phyloP scores from a whole-genome alignment of 2,329 filamentous ascomycete genomes.

The Verticillium klebahnii region DNA sequence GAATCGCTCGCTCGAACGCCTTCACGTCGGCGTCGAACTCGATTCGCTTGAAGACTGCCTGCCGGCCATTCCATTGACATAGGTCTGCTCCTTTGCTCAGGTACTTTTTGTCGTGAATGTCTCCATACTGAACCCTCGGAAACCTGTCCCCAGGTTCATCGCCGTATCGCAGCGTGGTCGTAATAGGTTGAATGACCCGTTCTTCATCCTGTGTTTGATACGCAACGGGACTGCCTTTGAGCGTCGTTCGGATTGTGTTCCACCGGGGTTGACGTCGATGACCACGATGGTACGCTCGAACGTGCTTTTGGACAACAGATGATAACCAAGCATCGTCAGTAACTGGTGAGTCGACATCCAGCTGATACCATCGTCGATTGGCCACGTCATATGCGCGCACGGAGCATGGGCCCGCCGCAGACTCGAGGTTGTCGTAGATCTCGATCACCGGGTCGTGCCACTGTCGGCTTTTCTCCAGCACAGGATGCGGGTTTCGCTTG shows the following conservation, averaged over 20 bases:
- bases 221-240: neutral
- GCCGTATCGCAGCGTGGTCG: conserved; percentile 6
- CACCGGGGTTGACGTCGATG: conserved; percentile 1
- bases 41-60: conserved; percentile 17
- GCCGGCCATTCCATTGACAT: conserved; percentile 8
- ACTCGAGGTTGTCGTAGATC: conserved; percentile 7
- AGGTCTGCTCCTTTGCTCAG: conserved; percentile 9
- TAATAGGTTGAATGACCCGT: conserved; percentile 5
- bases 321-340: conserved; percentile 6
- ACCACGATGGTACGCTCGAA: conserved; percentile 4
- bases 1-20: conserved; percentile 11
- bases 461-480: conserved; percentile 3
- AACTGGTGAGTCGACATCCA: conserved; percentile 8
- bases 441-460: conserved; percentile 12
- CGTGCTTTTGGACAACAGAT: conserved; percentile 2
- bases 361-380: conserved; percentile 14
- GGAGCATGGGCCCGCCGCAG: conserved; percentile 2
- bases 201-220: conserved; percentile 2
- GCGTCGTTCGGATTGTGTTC: conserved; percentile 6
- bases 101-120: conserved; percentile 7
- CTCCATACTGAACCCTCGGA: conserved; percentile 5
- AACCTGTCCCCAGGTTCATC: conserved; percentile 4
- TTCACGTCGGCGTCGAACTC: conserved; percentile 13
- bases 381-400: conserved; percentile 12
- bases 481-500: neutral